Evolutionary conservation across 2,329 filamentous ascomycete species (phyloP), one percentile per base, ranked within the genome.

Genomic region (Talaromyces piceae): DNA sequence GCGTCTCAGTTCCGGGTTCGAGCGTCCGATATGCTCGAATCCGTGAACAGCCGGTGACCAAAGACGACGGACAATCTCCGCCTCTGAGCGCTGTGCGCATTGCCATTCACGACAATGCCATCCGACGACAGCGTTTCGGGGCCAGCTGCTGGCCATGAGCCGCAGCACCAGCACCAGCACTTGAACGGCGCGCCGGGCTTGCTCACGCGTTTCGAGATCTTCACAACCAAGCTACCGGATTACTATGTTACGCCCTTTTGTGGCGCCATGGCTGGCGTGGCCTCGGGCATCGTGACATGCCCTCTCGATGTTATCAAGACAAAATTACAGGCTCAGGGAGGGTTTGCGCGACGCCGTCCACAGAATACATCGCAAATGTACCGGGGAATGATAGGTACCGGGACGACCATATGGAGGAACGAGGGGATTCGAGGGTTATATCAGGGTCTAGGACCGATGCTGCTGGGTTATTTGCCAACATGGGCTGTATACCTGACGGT

Each of bases 301-400:
- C 93, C 93, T 39, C 83, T 98, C 60, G 93, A 98, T 76, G 93
- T 98, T 56, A 97, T 98, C 71, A 98, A 98, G 76, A 98, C 93
- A 41, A 97, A 96, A 71, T 73, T 98, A 54, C 93, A 98, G 69
- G 91, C 91, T 13, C 93, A 97, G 68, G 91, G 91, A 57, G 88
- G 89, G 18, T 94, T 95, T 69, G 58, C 70, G 69, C 64, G 77
- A 25, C 67, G 71, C 55, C 45, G 49, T 20, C 63, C 67, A 41
- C 60, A 66, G 26, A 48, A 73, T n/a, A 66, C 76, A 7, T 76
- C 73, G 47, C 71, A 73, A 18, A 68, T 93, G 46, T 98, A 98
- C 67, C 84, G 86, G 56, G 93, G 93, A 5, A 79, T 98, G 62
- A 64, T 94, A 7, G 93, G 93, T 41, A 97, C 91, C 0, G 90